Base-by-base conservation (phyloP, 2,329 filamentous ascomycete genomes). In the Fonsecaea multimorphosa region DNA sequence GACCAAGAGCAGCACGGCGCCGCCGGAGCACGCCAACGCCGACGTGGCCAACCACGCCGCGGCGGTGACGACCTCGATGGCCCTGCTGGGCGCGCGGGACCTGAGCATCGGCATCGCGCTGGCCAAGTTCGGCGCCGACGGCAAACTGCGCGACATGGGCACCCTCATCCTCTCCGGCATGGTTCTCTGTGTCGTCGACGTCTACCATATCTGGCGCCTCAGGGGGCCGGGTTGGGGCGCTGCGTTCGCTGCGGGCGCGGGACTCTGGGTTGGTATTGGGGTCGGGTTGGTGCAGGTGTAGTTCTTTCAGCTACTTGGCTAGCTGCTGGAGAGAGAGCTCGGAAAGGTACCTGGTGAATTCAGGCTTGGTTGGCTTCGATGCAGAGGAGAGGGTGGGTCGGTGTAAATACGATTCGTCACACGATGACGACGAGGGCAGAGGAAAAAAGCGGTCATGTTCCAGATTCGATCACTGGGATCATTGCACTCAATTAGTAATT, bases 91-190 rank as follows among this genome's bases (percentile, higher is more conserved):
- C n/a, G 68, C 58, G 5, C 58, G 68, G 9, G 68, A 70, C 44
- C 34, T 70, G 24, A 59, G 49, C 40, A 70, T 70, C 58, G 68
- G 68, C 2, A 9, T 70, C 16, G 68, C 68, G 22, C 65, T 82
- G 1, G 80, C 78, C 3, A 79, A 79, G 3, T 81, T 80, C 0
- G 81, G 82, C 40, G 80, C 82, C 40, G 79, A 82, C 14, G 69
- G 73, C 11, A 64, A 71, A 16, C 64, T 73, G 1, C 69, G 64
- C 1, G 68, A 67, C 7, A 60, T 66, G 19, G 68, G 64, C 5
- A 64, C 62, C 29, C 16, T 69, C n/a, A 63, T 70, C 14, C 55
- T 70, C 22, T 60, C 54, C 16, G 65, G 68, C 12, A 53, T 67
- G 49, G 64, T 67, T 3, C 51, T 70, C 12, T 67, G 66, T 44